Evolutionary conservation across 805 yeast genomes (phyloP).

Genomic region (Saccharomycopsis fibuligera): DNA sequence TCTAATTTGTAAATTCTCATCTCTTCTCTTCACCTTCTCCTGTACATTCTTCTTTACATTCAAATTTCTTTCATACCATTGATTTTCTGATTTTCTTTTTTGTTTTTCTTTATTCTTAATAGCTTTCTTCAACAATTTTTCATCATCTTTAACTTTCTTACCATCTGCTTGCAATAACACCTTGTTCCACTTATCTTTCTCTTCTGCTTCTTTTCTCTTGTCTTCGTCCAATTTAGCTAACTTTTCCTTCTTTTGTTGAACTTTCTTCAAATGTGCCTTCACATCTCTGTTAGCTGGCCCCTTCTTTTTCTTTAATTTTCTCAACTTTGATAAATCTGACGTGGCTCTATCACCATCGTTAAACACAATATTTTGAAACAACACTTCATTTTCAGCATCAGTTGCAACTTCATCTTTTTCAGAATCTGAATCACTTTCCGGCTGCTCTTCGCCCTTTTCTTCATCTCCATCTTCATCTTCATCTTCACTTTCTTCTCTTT

Average conservation of each 20-base stretch:
- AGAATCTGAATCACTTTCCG: constrained; percentile 23
- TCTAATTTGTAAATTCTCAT: constrained; percentile 81
- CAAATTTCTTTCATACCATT: constrained; percentile 88
- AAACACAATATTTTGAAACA: constrained; percentile 79
- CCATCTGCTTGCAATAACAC: constrained; percentile 88
- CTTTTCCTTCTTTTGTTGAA: constrained; percentile 69
- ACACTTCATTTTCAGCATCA: constrained; percentile 38
- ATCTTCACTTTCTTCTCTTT: constrained; percentile 32
- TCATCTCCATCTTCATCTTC: constrained; percentile 30
- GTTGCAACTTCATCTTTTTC: constrained; percentile 26
- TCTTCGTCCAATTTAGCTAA: constrained; percentile 52
- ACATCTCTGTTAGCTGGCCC: constrained; percentile 85
- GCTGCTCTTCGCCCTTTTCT: constrained; percentile 27
- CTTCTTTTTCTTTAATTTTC: constrained; percentile 58
- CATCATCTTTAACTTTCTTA: constrained; percentile 81
- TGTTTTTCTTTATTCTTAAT: constrained; percentile 74
- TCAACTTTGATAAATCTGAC: constrained; percentile 54
- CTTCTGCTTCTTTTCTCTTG: constrained; percentile 52
- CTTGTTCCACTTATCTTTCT: constrained; percentile 78
- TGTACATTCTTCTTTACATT: constrained; percentile 68
- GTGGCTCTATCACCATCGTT: constrained; percentile 76
- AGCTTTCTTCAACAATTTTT: constrained; percentile 77
- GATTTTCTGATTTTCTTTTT: constrained; percentile 80
- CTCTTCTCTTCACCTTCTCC: constrained; percentile 80
- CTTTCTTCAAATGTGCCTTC: constrained; percentile 69